Conservation (phyloP, 73 alveolate species). For the Uronychia setigera region DNA sequence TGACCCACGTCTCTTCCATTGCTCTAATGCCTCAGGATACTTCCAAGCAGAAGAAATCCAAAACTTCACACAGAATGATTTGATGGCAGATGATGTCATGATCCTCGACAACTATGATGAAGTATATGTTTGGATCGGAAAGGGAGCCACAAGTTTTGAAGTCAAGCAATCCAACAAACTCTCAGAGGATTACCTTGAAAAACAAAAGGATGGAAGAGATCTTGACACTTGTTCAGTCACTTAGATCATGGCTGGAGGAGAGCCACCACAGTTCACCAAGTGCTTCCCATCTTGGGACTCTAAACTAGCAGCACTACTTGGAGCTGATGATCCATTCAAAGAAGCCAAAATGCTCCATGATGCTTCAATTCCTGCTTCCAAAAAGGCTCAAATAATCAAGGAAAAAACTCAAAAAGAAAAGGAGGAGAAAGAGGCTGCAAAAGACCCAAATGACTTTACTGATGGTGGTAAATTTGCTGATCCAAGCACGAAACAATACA, state of each 20-base stretch:
- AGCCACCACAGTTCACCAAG: slow-evolving; percentile 37
- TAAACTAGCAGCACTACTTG: neutral
- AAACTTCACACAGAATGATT: slow-evolving; percentile 52
- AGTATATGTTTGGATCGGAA: slow-evolving; percentile 65
- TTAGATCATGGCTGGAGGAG: slow-evolving; percentile 43
- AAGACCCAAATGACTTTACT: neutral
- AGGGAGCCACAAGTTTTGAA: slow-evolving; percentile 17
- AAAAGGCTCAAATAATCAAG: neutral
- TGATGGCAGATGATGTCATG: slow-evolving; percentile 53
- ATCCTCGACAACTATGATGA: slow-evolving; percentile 48
- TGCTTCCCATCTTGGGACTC: slow-evolving; percentile 44
- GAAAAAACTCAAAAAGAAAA: slow-evolving; percentile 1
- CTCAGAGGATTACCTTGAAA: slow-evolving; percentile 8
- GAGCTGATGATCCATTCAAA: slow-evolving; percentile 13
- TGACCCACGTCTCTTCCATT: slow-evolving; percentile 61
- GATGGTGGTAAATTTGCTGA: slow-evolving; percentile 18
- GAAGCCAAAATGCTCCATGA: slow-evolving; percentile 32
- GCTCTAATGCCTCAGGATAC: slow-evolving; percentile 48
- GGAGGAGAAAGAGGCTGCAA: slow-evolving; percentile 13
- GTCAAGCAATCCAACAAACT: slow-evolving; percentile 1
- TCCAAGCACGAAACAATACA: slow-evolving; percentile 6
- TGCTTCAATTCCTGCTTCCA: slow-evolving; percentile 1
- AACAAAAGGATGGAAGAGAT: slow-evolving; percentile 50
- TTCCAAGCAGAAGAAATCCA: slow-evolving; percentile 50
- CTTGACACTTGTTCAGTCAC: neutral